phyloP scores from a whole-genome alignment of 108 stramenopile species.

The Discostella pseudostelligera region DNA sequence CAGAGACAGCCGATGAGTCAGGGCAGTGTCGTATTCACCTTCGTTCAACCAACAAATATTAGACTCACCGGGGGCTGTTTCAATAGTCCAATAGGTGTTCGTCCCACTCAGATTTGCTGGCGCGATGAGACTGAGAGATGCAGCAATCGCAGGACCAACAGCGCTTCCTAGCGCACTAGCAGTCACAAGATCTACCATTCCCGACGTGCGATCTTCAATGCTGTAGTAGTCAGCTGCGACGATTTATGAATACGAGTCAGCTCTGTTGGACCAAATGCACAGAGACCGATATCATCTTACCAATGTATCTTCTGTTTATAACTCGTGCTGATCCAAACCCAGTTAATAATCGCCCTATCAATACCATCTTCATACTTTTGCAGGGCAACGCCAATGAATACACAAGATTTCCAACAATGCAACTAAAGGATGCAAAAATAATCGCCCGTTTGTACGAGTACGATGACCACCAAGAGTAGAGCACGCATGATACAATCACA shows the following conservation, averaged over 20 bases:
- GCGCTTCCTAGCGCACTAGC: conserved; percentile 88
- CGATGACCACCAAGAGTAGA: conserved; percentile 87
- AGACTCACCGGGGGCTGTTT: conserved; percentile 60
- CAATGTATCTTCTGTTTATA: conserved; percentile 92
- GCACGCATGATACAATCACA: conserved; percentile 72
- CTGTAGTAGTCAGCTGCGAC: conserved; percentile 64
- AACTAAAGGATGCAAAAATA: conserved; percentile 71
- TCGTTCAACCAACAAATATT: not conserved
- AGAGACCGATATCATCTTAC: conserved; percentile 3
- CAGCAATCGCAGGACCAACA: conserved; percentile 79
- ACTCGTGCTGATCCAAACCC: conserved; percentile 88
- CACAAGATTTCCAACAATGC: conserved; percentile 78
- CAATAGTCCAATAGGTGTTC: conserved; percentile 48
- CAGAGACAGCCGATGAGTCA: not conserved
- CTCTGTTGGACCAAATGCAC: not conserved
- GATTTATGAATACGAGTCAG: not conserved
- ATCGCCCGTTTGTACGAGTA: conserved; percentile 82
- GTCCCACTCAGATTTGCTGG: conserved; percentile 8
- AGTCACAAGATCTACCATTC: conserved; percentile 85
- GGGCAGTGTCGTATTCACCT: not conserved
- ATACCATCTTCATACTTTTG: conserved; percentile 73
- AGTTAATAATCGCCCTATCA: conserved; percentile 82
- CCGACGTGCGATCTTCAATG: conserved; percentile 74
- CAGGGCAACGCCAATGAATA: conserved; percentile 83
- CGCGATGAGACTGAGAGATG: conserved; percentile 52